A percentile compares a stretch with the other conserved stretches of the same genome.
Conservation (phyloP, 2,329 filamentous ascomycete genomes). For the Aschersonia sp. region DNA sequence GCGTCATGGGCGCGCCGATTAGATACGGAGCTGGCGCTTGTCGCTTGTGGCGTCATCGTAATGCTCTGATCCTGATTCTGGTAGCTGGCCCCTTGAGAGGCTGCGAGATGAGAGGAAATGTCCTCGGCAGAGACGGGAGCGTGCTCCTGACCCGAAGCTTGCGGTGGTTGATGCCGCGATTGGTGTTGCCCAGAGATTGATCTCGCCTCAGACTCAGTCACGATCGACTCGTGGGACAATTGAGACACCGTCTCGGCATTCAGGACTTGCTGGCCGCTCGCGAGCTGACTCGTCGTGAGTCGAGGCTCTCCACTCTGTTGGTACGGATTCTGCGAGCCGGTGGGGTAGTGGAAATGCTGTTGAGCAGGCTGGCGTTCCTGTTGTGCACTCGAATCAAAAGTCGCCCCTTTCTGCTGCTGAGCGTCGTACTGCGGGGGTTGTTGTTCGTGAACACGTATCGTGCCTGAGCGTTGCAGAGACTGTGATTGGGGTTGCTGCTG, state of each 20-base stretch:
- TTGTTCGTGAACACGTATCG: slow-evolving; percentile 16
- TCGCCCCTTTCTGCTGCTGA: slow-evolving; percentile 17
- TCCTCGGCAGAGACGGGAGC: slow-evolving; percentile 9
- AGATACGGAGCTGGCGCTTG: slow-evolving; percentile 25
- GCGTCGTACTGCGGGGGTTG: slow-evolving; percentile 12
- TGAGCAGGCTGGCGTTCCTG: slow-evolving; percentile 18
- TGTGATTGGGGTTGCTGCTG: slow-evolving; percentile 16
- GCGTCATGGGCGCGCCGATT: slow-evolving; percentile 33
- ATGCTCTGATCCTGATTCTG: slow-evolving; percentile 17
- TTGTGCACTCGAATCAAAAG: slow-evolving; percentile 11
- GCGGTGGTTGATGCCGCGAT: slow-evolving; percentile 16
- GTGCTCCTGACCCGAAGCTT: too few relatives aligned
- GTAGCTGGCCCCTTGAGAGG: background rate
- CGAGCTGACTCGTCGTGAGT: slow-evolving; percentile 20
- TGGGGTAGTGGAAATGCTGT: slow-evolving; percentile 10
- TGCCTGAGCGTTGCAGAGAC: slow-evolving; percentile 10
- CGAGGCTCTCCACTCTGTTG: slow-evolving; percentile 22
- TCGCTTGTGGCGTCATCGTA: slow-evolving; percentile 27
- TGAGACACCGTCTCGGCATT: slow-evolving; percentile 49
- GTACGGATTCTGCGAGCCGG: slow-evolving; percentile 10
- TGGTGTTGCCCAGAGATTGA: slow-evolving; percentile 28
- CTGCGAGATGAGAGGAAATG: background rate
- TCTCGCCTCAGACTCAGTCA: slow-evolving; percentile 31
- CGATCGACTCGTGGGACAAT: slow-evolving; percentile 45
- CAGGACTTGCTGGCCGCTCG: slow-evolving; percentile 17